These are phyloP conservation scores for Sophora flavescens DNA, from an alignment of 306 rosid species.

Conservation along the genomic window DNA sequence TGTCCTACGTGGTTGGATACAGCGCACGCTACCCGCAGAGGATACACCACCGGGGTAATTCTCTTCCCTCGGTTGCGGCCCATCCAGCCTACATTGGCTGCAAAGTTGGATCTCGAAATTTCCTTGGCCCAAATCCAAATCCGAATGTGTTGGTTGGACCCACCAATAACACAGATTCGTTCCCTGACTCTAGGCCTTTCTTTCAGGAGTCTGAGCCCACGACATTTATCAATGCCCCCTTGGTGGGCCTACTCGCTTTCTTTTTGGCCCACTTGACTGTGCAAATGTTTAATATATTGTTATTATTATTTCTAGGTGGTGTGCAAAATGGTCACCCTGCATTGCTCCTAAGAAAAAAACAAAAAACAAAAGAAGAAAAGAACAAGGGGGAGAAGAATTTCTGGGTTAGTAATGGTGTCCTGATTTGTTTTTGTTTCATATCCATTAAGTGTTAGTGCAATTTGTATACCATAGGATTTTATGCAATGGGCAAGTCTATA, in stretches of 20 bases:
- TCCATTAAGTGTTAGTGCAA: conserved; percentile 42
- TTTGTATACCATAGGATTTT: conserved; percentile 33
- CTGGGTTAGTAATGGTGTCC: conserved; percentile 28
- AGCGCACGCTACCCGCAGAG: conserved; percentile 87
- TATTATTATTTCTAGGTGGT: conserved; percentile 46
- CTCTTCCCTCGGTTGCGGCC: conserved; percentile 75
- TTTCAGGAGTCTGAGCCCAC: conserved; percentile 97
- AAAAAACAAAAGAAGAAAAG: not conserved
- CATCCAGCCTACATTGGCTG: conserved; percentile 86
- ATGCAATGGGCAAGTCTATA: conserved; percentile 37
- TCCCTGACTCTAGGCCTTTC: conserved; percentile 91
- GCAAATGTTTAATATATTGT: not conserved
- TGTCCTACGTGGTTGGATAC: conserved; percentile 98
- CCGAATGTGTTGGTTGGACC: conserved; percentile 90
- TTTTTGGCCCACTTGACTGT: conserved; percentile 79
- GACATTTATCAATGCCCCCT: conserved; percentile 80
- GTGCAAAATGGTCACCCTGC: conserved; percentile 62
- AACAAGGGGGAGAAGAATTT: conserved; percentile 30
- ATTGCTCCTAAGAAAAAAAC: not conserved
- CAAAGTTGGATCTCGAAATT: conserved; percentile 78
- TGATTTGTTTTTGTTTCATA: conserved; percentile 28
- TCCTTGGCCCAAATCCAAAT: conserved; percentile 76
- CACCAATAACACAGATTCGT: conserved; percentile 71
- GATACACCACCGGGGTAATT: conserved; percentile 90
- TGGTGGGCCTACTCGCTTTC: conserved; percentile 91